Base-by-base conservation (phyloP, 1,284 basidiomycete species). In the Ustilago vetiveriae region DNA sequence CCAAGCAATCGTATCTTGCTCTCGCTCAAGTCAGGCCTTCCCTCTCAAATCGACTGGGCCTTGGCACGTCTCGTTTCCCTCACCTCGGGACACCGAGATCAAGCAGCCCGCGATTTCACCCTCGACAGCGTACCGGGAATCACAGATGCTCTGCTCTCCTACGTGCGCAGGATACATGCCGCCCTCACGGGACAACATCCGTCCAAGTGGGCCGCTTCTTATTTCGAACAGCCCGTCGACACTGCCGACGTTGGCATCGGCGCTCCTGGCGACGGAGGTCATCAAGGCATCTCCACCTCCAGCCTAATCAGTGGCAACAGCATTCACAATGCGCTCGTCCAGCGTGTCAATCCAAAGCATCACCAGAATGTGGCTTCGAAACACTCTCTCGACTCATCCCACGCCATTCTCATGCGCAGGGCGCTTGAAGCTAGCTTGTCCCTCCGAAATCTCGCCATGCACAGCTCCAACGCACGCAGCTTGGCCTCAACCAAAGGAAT, bases 31-130 rank as follows among this genome's bases (percentile, higher is more conserved):
- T 79, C 76, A 2, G 78, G 75, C n/a, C 58, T 81, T 16, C 72
- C 75, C 19, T 63, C 49, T 19, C 78, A 81, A 58, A 72, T 81
- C 21, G 72, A 78, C 46, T 81, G 79, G 79, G 78, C 78, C 2
- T 59, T 81, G 17, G 53, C 56, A 4, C 67, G 73, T 14, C 75
- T 81, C 17, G 58, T 73, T 10, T 26, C 52, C 22, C 51, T 68
- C 33, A 67, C 68, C 2, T 53, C 49, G 43, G 56, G 53, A 17
- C 52, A 64, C 24, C 52, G 65, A 26, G 55, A 62, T 13, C 50
- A 42, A 19, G 50, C 55, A 6, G 41, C 62, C 16, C 62, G 62
- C 38, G 62, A 65, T 11, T 58, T 65, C 14, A 58, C 56, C 24
- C 52, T 80, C 10, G 68, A 73, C 17, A 55, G 59, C 33, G 68